Evolutionary conservation across 2,329 filamentous ascomycete genomes (phyloP).

Genomic region (Paecilomyces sp.): DNA sequence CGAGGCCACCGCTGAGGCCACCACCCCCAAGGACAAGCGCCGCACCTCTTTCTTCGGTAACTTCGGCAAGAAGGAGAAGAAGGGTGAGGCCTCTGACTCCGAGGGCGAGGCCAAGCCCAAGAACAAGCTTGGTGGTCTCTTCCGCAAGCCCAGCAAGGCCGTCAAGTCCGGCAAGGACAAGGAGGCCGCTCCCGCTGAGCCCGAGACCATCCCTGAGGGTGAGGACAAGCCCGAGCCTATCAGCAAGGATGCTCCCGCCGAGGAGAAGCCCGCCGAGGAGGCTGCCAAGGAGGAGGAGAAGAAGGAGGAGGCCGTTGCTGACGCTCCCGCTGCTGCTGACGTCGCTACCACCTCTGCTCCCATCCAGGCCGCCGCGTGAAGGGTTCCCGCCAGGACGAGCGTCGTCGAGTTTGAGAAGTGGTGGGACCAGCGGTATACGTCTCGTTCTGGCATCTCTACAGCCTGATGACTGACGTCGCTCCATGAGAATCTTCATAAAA

Average conservation of each 20-base stretch:
- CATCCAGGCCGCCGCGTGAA: slow-evolving; percentile 39
- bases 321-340: slow-evolving; percentile 21
- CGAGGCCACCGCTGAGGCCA: slow-evolving; percentile 21
- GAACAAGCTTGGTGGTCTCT: slow-evolving; percentile 41
- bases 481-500: slow-evolving; percentile 3
- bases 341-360: slow-evolving; percentile 25
- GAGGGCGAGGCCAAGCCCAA: slow-evolving; percentile 41
- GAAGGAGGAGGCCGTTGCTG: slow-evolving; percentile 12
- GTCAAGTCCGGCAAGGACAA: slow-evolving; percentile 35
- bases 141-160: slow-evolving; percentile 43
- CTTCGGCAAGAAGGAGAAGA: slow-evolving; percentile 49
- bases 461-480: slow-evolving; percentile 12
- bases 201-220: slow-evolving; percentile 16
- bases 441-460: slow-evolving; percentile 18
- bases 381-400: slow-evolving; percentile 20
- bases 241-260: slow-evolving; percentile 15
- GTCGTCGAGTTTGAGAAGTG: slow-evolving; percentile 34
- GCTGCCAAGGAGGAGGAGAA: slow-evolving; percentile 18
- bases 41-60: slow-evolving; percentile 49
- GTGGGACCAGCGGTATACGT: slow-evolving; percentile 30
- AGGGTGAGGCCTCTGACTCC: slow-evolving; percentile 41
- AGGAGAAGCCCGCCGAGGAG: slow-evolving; percentile 16
- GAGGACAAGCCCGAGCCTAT: slow-evolving; percentile 22
- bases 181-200: slow-evolving; percentile 21
- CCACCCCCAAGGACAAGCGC: slow-evolving; percentile 38